Percentiles rank a stretch among this genome's conserved stretches.
phyloP scores from a whole-genome alignment of 78 protist species.

The Dictyostelium firmibasis region DNA sequence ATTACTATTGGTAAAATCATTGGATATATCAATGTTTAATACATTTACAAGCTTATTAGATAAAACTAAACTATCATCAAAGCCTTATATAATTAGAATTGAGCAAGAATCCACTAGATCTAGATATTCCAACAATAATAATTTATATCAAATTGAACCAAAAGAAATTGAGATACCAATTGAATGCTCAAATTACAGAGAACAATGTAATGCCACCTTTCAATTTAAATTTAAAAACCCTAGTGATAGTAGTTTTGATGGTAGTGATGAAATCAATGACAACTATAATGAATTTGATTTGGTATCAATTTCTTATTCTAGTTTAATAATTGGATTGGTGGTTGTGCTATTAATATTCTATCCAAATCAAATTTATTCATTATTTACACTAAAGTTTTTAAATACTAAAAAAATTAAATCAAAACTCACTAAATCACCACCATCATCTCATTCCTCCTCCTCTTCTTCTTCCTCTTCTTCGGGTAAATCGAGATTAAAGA shows the following conservation, averaged over 20 bases:
- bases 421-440: background rate
- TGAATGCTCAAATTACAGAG: background rate
- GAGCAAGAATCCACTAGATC: background rate
- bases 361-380: background rate
- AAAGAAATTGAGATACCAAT: background rate
- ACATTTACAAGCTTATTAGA: background rate
- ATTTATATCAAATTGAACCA: background rate
- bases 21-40: background rate
- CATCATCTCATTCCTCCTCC: background rate
- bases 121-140: background rate
- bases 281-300: background rate
- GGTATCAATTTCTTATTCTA: background rate
- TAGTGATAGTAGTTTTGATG: background rate
- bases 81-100: background rate
- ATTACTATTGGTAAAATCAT: background rate
- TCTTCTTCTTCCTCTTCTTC: background rate
- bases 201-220: background rate
- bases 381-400: background rate
- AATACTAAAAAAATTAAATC: background rate
- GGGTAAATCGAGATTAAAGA: background rate
- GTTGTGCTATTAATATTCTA: background rate
- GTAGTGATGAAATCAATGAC: background rate
- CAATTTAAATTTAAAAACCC: background rate
- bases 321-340: background rate
- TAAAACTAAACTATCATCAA: background rate